Evolutionary conservation across 2,329 filamentous ascomycete species (phyloP).

Genomic region (Ampelomyces quisqualis): DNA sequence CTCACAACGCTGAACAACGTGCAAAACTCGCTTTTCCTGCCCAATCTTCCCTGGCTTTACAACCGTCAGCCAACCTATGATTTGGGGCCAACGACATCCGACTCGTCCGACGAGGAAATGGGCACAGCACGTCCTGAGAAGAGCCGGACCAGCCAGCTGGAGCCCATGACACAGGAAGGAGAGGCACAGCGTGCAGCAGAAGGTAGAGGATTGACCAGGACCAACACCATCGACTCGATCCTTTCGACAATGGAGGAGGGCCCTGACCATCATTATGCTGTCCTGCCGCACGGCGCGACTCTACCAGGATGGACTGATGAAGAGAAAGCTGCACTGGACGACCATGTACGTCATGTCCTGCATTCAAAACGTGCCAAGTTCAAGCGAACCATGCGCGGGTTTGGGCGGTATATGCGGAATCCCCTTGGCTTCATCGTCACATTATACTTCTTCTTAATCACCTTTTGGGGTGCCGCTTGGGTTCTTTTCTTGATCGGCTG

Average conservation of each 20-base stretch:
- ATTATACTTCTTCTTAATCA: conserved; percentile 83
- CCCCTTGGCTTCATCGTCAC: conserved; percentile 81
- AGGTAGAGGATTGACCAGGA: conserved; percentile 14
- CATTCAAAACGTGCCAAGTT: conserved; percentile 78
- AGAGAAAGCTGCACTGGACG: conserved; percentile 75
- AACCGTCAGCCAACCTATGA: conserved; percentile 79
- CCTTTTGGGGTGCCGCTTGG: conserved; percentile 81
- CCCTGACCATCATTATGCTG: conserved; percentile 65
- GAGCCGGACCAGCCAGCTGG: conserved; percentile 14
- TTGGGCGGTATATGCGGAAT: conserved; percentile 71
- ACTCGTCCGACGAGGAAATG: conserved; percentile 34
- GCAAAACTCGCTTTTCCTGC: conserved; percentile 87
- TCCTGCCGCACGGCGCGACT: conserved; percentile 71
- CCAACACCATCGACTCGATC: conserved; percentile 36
- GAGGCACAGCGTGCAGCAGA: conserved; percentile 19
- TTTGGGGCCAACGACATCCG: conserved; percentile 55
- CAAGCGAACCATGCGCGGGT: conserved; percentile 75
- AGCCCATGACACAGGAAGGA: conserved; percentile 20
- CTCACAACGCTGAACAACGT: conserved; percentile 84
- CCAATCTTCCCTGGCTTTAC: conserved; percentile 70
- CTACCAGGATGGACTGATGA: conserved; percentile 74
- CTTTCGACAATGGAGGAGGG: conserved; percentile 49
- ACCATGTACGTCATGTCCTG: conserved; percentile 82
- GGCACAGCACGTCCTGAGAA: conserved; percentile 13
- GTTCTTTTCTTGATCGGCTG: conserved; percentile 85